Evolutionary conservation across 148 eudicot genomes (phyloP).

Genomic region (Oxyria digyna): DNA sequence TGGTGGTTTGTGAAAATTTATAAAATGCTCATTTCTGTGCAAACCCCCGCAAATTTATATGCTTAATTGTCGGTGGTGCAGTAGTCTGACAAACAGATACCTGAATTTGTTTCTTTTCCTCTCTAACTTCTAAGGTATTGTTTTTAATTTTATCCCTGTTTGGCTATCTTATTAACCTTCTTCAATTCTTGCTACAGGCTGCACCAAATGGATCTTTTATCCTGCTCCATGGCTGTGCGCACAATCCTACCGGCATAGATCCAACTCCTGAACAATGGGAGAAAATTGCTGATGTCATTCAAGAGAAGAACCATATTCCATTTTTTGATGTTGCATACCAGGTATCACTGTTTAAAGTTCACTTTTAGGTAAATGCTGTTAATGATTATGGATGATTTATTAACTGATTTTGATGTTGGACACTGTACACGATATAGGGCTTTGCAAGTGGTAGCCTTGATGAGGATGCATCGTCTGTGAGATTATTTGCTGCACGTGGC

Average conservation of each 20-base stretch:
- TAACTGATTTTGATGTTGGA: background rate
- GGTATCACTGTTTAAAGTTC: conserved; percentile 23
- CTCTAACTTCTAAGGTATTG: background rate
- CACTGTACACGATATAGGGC: conserved; percentile 35
- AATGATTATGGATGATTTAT: background rate
- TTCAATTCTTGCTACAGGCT: conserved; percentile 37
- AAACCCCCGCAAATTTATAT: background rate
- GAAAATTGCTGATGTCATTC: conserved; percentile 80
- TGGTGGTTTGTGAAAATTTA: background rate
- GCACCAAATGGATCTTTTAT: conserved; percentile 94
- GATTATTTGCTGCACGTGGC: conserved; percentile 87
- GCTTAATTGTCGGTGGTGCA: background rate
- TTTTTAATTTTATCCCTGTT: background rate
- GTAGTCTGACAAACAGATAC: background rate
- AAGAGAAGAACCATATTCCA: conserved; percentile 84
- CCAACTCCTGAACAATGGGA: conserved; percentile 96
- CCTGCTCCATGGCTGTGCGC: conserved; percentile 96
- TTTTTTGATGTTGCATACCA: conserved; percentile 99
- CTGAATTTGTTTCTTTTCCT: too few relatives aligned
- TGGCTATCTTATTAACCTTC: background rate
- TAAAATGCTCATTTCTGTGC: background rate
- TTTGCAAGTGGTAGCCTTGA: conserved; percentile 99
- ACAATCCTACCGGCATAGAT: conserved; percentile 97
- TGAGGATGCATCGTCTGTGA: conserved; percentile 88
- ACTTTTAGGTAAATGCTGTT: background rate